phyloP scores from a whole-genome alignment of 2,329 filamentous ascomycete genomes.

The Alternaria sp. region DNA sequence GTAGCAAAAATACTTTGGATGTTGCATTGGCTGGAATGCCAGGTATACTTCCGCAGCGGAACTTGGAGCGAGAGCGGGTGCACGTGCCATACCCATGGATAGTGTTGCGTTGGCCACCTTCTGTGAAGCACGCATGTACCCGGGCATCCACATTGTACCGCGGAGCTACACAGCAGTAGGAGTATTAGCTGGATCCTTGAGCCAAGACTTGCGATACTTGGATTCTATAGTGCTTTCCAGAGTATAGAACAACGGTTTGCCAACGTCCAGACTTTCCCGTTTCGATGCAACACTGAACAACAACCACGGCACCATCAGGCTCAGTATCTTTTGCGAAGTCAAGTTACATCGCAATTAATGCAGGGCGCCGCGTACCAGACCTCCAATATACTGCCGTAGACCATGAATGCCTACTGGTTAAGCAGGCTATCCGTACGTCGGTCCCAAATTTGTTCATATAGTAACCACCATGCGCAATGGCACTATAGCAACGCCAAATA shows the following conservation, averaged over 20 bases:
- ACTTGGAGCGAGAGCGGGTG: not conserved
- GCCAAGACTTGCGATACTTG: not conserved
- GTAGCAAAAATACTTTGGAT: not conserved
- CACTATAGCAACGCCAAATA: not conserved
- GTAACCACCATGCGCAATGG: not conserved
- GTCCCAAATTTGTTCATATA: not conserved
- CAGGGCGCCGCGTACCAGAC: not conserved
- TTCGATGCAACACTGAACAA: not conserved
- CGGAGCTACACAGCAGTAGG: not conserved
- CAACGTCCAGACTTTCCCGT: not conserved
- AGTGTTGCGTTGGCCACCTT: not conserved
- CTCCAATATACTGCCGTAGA: not conserved
- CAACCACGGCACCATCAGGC: not conserved
- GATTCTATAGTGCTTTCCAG: not conserved
- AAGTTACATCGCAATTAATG: not conserved
- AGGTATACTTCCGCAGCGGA: not conserved
- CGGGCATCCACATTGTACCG: not conserved
- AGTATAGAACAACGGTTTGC: not conserved
- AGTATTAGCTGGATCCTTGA: not conserved
- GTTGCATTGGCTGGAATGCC: not conserved
- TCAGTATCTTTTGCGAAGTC: constrained; percentile 10
- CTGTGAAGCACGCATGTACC: not conserved
- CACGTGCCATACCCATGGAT: not conserved
- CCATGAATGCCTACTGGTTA: not conserved
- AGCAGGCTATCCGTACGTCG: not conserved